Evolutionary conservation across 176 grass and related monocot genomes (phyloP).

Genomic region (Aegilops speltoides): DNA sequence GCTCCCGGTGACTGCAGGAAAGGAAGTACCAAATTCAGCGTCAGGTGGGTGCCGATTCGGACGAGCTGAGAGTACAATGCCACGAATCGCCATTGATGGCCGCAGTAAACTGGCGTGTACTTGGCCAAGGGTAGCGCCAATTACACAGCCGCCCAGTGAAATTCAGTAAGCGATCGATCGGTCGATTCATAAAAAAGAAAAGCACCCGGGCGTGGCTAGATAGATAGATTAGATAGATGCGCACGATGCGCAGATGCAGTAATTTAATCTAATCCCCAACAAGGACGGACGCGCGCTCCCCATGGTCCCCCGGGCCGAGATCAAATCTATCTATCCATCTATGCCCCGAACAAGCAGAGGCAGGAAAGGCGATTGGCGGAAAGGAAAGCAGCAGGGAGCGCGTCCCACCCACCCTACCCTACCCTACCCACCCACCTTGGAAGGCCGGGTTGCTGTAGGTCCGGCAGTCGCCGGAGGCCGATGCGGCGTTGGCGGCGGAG

Average conservation of each 20-base stretch:
- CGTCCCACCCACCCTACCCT: not conserved
- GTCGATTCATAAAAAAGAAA: not conserved
- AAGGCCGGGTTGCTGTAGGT: constrained; percentile 59
- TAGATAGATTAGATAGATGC: not conserved
- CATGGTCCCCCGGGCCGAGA: constrained; percentile 46
- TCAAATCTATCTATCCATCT: constrained; percentile 21
- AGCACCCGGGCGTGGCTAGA: not conserved
- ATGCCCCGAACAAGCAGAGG: not conserved
- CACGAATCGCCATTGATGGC: constrained; percentile 9
- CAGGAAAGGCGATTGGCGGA: not conserved
- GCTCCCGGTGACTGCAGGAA: constrained; percentile 51
- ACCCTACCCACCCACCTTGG: constrained; percentile 29
- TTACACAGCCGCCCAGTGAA: not conserved
- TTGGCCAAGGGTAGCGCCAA: not conserved
- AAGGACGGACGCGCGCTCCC: not conserved
- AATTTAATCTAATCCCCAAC: constrained; percentile 29
- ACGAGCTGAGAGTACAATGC: not conserved
- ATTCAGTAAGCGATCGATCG: not conserved
- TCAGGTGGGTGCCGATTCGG: constrained; percentile 5
- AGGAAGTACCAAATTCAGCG: constrained; percentile 16
- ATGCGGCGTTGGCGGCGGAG: not conserved
- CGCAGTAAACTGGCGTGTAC: constrained; percentile 16
- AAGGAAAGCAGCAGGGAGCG: not conserved
- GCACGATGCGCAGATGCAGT: constrained; percentile 24
- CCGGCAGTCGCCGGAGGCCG: constrained; percentile 33